Base-by-base conservation (phyloP, 495 filamentous ascomycete genomes). In the Neurospora sp. region DNA sequence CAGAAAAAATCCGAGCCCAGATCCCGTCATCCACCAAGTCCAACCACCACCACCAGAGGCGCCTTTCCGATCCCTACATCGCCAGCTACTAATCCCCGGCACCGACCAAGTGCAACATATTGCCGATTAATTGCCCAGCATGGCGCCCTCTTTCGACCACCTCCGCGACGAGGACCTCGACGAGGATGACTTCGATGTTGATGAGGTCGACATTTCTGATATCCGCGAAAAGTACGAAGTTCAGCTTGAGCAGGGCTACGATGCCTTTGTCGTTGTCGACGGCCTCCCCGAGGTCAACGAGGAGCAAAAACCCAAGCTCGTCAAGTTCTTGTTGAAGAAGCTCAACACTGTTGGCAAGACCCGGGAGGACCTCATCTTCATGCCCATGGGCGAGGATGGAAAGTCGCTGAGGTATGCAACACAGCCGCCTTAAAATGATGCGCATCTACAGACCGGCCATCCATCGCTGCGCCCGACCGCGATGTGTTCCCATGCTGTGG, bases 191-290 rank as follows among this genome's bases (percentile, higher is more conserved):
- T 92, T 94, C 82, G 93, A 97, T 74, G 90, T 94, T 78, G 93
- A 96, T 79, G 93, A 97, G 79, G 90, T 98, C 79, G 96, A 99
- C 79, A 94, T 97, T 82, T 94, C 93, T 71, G 96, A 99, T 84
- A 87, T 99, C 74, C 87, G 89, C 78, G 94, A 93, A 79, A 92
- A 96, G 82, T 97, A 92, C 78, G 94, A 98, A 81, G 96, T 98
- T 48, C 93, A 94, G 77, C 86, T 97, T 69, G 95, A 99, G 80
- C 92, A 97, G 81, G 95, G 96, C 70, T 89, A 97, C 78, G 96
- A 99, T 79, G 90, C 93, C 74, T 99, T 99, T 77, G 90, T 99
- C 72, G 93, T 98, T 69, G 87, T 97, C 81, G 96, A 99, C 83
- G 96, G 96, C 74, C 88, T 98, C 41, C 96, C 96, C 71, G 83